These are phyloP conservation scores for Aquilaria agallochum DNA, from an alignment of 441 rosid genomes.

Conservation along the genomic window DNA sequence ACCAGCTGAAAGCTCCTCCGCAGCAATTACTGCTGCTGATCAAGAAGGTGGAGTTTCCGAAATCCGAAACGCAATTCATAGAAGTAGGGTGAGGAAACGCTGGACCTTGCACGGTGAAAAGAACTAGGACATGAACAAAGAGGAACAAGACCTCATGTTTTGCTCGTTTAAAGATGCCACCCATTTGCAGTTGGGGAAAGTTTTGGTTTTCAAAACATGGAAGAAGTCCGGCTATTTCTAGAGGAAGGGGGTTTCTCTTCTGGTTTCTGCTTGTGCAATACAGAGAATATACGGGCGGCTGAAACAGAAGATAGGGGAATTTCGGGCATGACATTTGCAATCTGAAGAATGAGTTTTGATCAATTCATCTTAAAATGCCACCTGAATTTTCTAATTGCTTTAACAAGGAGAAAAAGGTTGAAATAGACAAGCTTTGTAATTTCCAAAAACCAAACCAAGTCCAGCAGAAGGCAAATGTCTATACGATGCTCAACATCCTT, in stretches of 20 bases:
- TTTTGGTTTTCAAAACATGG: too few relatives aligned
- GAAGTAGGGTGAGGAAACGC: slow-evolving; percentile 8
- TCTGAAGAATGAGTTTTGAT: not conserved
- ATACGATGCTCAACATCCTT: not conserved
- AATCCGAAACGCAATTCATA: slow-evolving; percentile 26
- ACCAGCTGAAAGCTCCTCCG: slow-evolving; percentile 24
- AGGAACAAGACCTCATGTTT: slow-evolving; percentile 3
- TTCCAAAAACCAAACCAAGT: not conserved
- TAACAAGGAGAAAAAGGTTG: not conserved
- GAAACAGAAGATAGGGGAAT: not conserved
- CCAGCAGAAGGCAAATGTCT: slow-evolving; percentile 13
- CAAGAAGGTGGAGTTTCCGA: slow-evolving; percentile 19
- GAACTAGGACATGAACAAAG: slow-evolving; percentile 4
- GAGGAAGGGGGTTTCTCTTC: not conserved
- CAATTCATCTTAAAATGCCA: not conserved
- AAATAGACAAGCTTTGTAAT: not conserved
- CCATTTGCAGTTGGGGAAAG: too few relatives aligned
- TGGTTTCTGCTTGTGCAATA: slow-evolving; percentile 1
- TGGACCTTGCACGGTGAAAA: slow-evolving; percentile 10
- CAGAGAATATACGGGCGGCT: not conserved
- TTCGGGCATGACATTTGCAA: not conserved
- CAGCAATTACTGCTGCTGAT: slow-evolving; percentile 22
- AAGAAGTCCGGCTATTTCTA: not conserved
- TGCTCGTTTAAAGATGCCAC: not conserved
- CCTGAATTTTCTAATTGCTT: not conserved